These are phyloP conservation scores for Pichia sp. DNA, from an alignment of 1,139 yeast genomes.

Conservation along the genomic window DNA sequence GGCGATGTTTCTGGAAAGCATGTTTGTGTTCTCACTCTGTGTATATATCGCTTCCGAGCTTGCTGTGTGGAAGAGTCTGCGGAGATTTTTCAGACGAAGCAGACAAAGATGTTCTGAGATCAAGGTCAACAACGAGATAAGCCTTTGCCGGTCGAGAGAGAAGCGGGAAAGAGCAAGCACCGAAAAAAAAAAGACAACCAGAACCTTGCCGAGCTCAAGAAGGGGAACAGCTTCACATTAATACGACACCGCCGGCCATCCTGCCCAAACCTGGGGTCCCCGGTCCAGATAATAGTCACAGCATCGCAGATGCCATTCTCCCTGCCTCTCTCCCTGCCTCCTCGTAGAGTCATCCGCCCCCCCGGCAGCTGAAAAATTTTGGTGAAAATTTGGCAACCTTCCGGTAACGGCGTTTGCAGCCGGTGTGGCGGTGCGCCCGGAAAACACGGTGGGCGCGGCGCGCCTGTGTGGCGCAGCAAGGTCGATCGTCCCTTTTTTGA, in stretches of 20 bases:
- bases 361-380: not conserved
- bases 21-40: not conserved
- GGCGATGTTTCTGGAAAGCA: slow-evolving; percentile 12
- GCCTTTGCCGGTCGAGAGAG: no score
- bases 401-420: not conserved
- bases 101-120: no score
- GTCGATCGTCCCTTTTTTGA: no score
- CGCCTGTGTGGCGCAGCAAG: not conserved
- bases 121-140: no score
- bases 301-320: not conserved
- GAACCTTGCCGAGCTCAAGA: not conserved
- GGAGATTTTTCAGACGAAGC: no score
- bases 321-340: not conserved
- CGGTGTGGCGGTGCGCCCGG: no score
- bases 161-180: no score
- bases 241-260: not conserved
- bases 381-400: not conserved
- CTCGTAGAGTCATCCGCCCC: not conserved
- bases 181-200: no score
- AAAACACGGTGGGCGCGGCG: no score
- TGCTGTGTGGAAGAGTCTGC: no score
- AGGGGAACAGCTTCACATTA: not conserved
- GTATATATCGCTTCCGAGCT: no score
- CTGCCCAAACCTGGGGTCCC: not conserved
- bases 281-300: not conserved